Conservation (phyloP, 805 yeast species). For the Kazachstania martiniae region DNA sequence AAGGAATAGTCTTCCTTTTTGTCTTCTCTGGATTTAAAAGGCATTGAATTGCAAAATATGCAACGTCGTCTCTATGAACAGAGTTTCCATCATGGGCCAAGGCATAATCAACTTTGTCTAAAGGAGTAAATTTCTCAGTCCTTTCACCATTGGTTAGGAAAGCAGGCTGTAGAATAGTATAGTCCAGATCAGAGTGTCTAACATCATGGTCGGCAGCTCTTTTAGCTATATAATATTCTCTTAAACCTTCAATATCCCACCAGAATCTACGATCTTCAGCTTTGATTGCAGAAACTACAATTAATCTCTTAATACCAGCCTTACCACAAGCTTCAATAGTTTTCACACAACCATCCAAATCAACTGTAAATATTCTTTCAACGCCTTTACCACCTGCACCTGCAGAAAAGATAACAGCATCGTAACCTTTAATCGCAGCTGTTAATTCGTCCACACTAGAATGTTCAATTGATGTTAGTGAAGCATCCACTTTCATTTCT, state of each 20-base stretch:
- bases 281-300: constrained; percentile 45
- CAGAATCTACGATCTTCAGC: constrained; percentile 39
- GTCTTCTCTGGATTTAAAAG: constrained; percentile 31
- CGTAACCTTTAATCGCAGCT: constrained; percentile 33
- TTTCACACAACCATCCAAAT: constrained; percentile 50
- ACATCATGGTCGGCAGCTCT: constrained; percentile 44
- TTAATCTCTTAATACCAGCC: constrained; percentile 34
- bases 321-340: constrained; percentile 42
- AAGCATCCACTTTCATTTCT: constrained; percentile 29
- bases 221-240: constrained; percentile 47
- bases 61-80: constrained; percentile 43
- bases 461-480: constrained; percentile 31
- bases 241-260: constrained; percentile 25
- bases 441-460: constrained; percentile 28
- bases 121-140: constrained; percentile 32
- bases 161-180: constrained; percentile 49
- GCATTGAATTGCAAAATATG: constrained; percentile 32
- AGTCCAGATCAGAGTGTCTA: constrained; percentile 34
- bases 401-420: constrained; percentile 39
- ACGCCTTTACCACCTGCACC: constrained; percentile 51
- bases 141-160: neutral
- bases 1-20: constrained; percentile 33
- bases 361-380: constrained; percentile 38
- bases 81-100: neutral
- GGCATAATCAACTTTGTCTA: constrained; percentile 10